Evolutionary conservation across 176 grass and related monocot species (phyloP).

Genomic region (Aegilops longissima): DNA sequence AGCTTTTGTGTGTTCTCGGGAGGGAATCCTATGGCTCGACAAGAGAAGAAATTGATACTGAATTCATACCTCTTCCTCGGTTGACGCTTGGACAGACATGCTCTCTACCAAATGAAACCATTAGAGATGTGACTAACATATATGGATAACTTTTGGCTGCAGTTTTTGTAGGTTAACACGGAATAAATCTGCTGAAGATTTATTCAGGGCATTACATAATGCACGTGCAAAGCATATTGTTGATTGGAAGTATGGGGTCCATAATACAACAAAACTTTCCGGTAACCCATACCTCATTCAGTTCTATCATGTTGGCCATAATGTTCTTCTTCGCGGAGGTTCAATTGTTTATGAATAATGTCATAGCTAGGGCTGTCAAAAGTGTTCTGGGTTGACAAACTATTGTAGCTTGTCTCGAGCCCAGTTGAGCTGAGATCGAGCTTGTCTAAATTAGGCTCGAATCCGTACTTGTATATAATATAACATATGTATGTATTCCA

Average conservation of each 20-base stretch:
- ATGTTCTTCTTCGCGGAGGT: not conserved
- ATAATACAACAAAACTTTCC: not conserved
- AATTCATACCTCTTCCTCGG: not conserved
- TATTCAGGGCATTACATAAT: not conserved
- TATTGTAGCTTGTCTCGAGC: not conserved
- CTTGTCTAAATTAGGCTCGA: not conserved
- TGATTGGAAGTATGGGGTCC: not conserved
- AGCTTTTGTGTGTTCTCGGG: not conserved
- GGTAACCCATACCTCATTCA: not conserved
- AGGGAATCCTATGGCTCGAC: not conserved
- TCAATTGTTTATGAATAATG: conserved; percentile 2
- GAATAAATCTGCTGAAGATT: not conserved
- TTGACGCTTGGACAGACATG: not conserved
- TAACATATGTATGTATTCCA: not conserved
- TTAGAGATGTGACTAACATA: not conserved
- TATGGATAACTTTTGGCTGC: conserved; percentile 2
- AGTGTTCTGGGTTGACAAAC: not conserved
- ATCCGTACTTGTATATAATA: not conserved
- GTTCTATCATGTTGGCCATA: not conserved
- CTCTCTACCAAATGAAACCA: not conserved
- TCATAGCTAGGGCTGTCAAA: not conserved
- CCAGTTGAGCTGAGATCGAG: not conserved
- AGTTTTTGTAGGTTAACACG: not conserved
- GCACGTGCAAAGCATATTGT: not conserved
- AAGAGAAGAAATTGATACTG: not conserved